Conservation (phyloP, 164 flowering plant genomes). For the Taxillus chinensis region DNA sequence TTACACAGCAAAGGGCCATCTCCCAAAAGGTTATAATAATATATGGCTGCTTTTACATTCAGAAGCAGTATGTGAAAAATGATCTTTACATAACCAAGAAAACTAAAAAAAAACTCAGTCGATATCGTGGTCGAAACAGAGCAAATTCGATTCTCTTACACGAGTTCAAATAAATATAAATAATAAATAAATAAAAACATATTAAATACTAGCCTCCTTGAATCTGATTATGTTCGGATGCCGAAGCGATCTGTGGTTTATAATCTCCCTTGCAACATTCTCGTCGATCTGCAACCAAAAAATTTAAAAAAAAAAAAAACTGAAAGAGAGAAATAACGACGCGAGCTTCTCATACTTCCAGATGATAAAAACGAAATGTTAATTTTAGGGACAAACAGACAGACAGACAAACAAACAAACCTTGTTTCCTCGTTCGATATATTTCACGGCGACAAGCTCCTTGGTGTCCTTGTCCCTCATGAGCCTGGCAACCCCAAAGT, state of each 20-base stretch:
- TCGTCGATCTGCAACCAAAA: conserved; percentile 61
- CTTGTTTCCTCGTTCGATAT: conserved; percentile 62
- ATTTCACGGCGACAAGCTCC: conserved; percentile 66
- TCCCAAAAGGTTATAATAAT: too few species aligned
- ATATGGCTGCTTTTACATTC: too few species aligned
- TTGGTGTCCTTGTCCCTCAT: conserved; percentile 53
- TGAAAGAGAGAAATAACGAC: background rate
- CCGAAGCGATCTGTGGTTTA: conserved; percentile 79
- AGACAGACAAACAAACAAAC: conserved; percentile 24
- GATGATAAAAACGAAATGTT: too few species aligned
- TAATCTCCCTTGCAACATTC: conserved; percentile 91
- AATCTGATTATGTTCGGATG: conserved; percentile 91
- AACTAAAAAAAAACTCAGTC: background rate
- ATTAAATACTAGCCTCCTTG: conserved; percentile 49
- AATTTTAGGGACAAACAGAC: background rate
- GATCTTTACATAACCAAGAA: too few species aligned
- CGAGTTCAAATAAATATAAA: background rate
- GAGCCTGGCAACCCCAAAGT: conserved; percentile 70
- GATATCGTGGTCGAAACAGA: background rate
- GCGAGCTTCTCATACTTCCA: background rate
- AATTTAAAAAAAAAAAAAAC: background rate
- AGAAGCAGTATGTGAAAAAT: too few species aligned
- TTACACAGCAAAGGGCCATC: too few species aligned
- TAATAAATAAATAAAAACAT: background rate
- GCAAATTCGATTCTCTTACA: background rate